Percentiles rank a stretch among this genome's conserved stretches.
Evolutionary conservation across 2,329 filamentous ascomycete species (phyloP).

Genomic region (Macroventuria anomochaeta): DNA sequence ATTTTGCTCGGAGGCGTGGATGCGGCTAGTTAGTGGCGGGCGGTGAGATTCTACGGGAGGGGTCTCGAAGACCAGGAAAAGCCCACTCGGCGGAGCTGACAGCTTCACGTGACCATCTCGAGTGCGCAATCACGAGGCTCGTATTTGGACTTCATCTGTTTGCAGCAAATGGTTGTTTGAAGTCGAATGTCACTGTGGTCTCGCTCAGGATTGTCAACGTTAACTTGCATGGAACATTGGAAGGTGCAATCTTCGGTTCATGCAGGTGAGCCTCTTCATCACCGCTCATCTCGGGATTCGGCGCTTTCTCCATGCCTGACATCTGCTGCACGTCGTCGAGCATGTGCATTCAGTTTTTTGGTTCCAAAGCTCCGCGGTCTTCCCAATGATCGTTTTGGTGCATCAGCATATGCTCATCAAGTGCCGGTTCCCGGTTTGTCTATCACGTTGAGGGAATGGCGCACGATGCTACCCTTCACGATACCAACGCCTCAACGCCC

Average conservation of each 20-base stretch:
- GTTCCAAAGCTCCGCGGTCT: background rate
- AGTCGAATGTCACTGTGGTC: background rate
- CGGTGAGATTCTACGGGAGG: slow-evolving; percentile 20
- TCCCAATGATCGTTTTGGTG: background rate
- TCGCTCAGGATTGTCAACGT: background rate
- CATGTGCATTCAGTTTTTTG: background rate
- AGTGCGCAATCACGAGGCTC: background rate
- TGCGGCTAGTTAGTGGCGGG: slow-evolving; percentile 24
- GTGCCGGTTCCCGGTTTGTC: slow-evolving; percentile 12
- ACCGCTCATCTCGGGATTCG: slow-evolving; percentile 1
- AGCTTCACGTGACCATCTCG: slow-evolving; percentile 5
- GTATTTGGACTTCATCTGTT: background rate
- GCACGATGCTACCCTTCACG: slow-evolving; percentile 5
- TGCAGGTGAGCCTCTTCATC: background rate
- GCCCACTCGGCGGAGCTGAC: slow-evolving; percentile 1
- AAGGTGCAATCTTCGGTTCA: background rate
- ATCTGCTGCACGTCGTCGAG: background rate
- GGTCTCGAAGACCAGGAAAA: slow-evolving; percentile 19
- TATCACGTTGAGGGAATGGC: slow-evolving; percentile 9
- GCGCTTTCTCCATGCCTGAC: background rate
- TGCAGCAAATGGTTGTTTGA: background rate
- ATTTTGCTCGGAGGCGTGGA: slow-evolving; percentile 25
- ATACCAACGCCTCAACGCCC: slow-evolving; percentile 10
- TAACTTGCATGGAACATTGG: background rate
- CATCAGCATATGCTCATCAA: slow-evolving; percentile 3